Conservation (phyloP, 352 stramenopile species). For the Phytophthora cryptogea region DNA sequence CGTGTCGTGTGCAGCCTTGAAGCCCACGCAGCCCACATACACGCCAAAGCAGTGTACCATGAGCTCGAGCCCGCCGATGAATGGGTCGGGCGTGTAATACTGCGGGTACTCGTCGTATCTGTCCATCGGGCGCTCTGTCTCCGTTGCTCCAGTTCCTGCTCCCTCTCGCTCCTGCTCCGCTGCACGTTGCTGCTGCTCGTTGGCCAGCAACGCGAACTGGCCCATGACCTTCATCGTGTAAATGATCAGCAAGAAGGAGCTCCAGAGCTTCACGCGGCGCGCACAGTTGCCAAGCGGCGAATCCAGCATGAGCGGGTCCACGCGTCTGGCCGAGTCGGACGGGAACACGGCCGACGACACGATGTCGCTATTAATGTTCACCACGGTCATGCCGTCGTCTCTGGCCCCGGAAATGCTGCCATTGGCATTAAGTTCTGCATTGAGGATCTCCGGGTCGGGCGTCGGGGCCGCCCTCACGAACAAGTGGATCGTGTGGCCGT, state of each 20-base stretch:
- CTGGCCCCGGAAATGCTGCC: slow-evolving; percentile 29
- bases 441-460: slow-evolving; percentile 63
- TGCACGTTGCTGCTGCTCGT: slow-evolving; percentile 72
- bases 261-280: slow-evolving; percentile 87
- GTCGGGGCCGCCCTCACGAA: slow-evolving; percentile 79
- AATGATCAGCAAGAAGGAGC: slow-evolving; percentile 87
- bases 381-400: slow-evolving; percentile 63
- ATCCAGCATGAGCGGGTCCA: slow-evolving; percentile 89
- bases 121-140: slow-evolving; percentile 46
- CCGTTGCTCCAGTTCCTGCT: slow-evolving; percentile 29
- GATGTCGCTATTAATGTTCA: slow-evolving; percentile 82
- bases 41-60: slow-evolving; percentile 84
- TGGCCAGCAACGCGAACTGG: slow-evolving; percentile 81
- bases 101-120: slow-evolving; percentile 78
- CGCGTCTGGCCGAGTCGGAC: slow-evolving; percentile 75
- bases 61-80: slow-evolving; percentile 69
- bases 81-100: slow-evolving; percentile 79
- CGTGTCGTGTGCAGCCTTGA: slow-evolving; percentile 87
- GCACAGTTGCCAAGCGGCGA: slow-evolving; percentile 81
- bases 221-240: slow-evolving; percentile 92
- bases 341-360: slow-evolving; percentile 87
- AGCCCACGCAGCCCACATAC: slow-evolving; percentile 85
- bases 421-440: slow-evolving; percentile 39
- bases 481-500: slow-evolving; percentile 91
- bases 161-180: slow-evolving; percentile 36